These are phyloP conservation scores for Kodamaea nitidulidarum DNA, from an alignment of 805 yeast species.

Conservation along the genomic window DNA sequence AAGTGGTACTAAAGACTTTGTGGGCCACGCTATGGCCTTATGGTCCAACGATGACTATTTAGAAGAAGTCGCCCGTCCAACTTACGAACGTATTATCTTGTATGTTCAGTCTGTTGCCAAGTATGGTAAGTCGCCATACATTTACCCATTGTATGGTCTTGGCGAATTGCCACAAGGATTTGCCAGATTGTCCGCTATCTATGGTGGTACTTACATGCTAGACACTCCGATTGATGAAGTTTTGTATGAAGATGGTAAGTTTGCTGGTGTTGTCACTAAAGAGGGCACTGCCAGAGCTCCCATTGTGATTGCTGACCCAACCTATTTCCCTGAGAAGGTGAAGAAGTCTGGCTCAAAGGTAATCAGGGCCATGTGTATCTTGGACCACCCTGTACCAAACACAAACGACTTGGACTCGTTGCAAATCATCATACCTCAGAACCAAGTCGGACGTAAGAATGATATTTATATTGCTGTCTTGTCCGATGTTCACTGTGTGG, in stretches of 20 bases:
- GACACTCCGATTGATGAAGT: constrained; percentile 94
- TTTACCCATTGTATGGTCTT: constrained; percentile 92
- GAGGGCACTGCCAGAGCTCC: constrained; percentile 92
- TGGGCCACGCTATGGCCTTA: constrained; percentile 98
- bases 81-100: constrained; percentile 78
- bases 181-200: constrained; percentile 92
- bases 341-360: constrained; percentile 68
- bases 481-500: constrained; percentile 85
- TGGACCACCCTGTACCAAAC: constrained; percentile 84
- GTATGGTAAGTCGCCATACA: constrained; percentile 93
- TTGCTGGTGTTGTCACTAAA: constrained; percentile 83
- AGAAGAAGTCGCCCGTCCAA: constrained; percentile 84
- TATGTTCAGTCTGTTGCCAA: constrained; percentile 89
- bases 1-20: constrained; percentile 88
- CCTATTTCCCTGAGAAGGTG: constrained; percentile 87
- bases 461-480: constrained; percentile 93
- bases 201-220: constrained; percentile 98
- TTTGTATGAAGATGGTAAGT: constrained; percentile 65
- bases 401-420: constrained; percentile 82
- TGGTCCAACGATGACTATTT: constrained; percentile 91
- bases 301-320: constrained; percentile 93
- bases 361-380: constrained; percentile 80
- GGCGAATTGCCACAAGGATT: constrained; percentile 99
- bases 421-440: constrained; percentile 94
- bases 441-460: constrained; percentile 86